phyloP scores from a whole-genome alignment of 2,329 filamentous ascomycete genomes.

The Gliomastix tumulicola region DNA sequence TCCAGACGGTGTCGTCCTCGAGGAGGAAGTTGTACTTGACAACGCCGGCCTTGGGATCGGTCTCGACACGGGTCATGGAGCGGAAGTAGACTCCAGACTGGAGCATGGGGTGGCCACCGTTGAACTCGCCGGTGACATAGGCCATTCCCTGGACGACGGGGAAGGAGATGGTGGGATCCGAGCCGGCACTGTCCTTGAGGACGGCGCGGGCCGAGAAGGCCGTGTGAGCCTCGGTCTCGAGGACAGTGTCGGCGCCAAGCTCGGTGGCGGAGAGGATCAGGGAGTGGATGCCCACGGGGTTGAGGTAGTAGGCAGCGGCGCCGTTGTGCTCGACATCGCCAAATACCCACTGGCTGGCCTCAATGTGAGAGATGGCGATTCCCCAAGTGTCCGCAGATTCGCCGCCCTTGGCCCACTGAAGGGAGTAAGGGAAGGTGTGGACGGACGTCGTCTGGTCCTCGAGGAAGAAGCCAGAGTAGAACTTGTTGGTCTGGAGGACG shows the following conservation, averaged over 20 bases:
- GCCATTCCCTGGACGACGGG: slow-evolving; percentile 86
- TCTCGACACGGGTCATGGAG: slow-evolving; percentile 50
- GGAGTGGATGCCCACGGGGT: slow-evolving; percentile 76
- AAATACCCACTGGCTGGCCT: slow-evolving; percentile 58
- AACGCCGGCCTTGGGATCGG: slow-evolving; percentile 53
- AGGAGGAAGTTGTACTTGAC: slow-evolving; percentile 71
- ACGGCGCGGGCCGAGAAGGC: slow-evolving; percentile 60
- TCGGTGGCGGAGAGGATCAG: slow-evolving; percentile 74
- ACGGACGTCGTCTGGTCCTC: slow-evolving; percentile 61
- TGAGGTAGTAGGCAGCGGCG: slow-evolving; percentile 67
- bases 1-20: slow-evolving; percentile 71
- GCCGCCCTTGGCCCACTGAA: slow-evolving; percentile 61
- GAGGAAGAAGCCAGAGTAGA: slow-evolving; percentile 75
- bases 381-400: slow-evolving; percentile 65
- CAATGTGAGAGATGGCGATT: slow-evolving; percentile 68
- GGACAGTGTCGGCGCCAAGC: slow-evolving; percentile 51
- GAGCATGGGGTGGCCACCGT: slow-evolving; percentile 62
- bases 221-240: slow-evolving; percentile 46
- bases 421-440: slow-evolving; percentile 70
- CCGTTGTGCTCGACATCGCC: slow-evolving; percentile 50
- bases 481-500: slow-evolving; percentile 70
- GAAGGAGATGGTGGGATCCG: slow-evolving; percentile 60
- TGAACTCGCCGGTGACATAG: slow-evolving; percentile 77
- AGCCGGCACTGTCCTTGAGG: slow-evolving; percentile 45
- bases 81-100: slow-evolving; percentile 70